Evolutionary conservation across 23 red algal genomes (phyloP).

Genomic region (Chondrus crispus): DNA sequence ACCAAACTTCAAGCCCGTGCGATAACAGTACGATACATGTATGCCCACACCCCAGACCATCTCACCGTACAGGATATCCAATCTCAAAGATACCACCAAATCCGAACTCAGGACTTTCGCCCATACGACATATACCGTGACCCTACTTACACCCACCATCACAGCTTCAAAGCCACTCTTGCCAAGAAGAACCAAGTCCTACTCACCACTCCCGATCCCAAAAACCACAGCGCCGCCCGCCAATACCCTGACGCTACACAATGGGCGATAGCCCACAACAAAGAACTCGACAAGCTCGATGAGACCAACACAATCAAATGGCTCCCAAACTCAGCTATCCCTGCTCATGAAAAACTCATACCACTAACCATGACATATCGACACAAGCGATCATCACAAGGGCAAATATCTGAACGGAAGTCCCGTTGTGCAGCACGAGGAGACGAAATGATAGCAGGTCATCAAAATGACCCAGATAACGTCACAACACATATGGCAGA

Average conservation of each 20-base stretch:
- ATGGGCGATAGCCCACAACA: background rate
- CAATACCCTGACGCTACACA: background rate
- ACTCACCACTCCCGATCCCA: background rate
- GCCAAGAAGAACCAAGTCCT: too few species aligned
- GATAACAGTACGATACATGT: background rate
- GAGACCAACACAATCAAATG: background rate
- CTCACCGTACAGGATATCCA: background rate
- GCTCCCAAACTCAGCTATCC: background rate
- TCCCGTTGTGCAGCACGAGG: background rate
- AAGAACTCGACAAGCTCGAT: conserved; percentile 25
- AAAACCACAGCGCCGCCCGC: background rate
- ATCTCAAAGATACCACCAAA: background rate
- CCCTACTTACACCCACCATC: background rate
- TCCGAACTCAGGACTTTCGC: background rate
- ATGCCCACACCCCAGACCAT: background rate
- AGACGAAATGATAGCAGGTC: conserved; percentile 3
- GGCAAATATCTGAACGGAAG: background rate
- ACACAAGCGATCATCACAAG: background rate
- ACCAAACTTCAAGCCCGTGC: conserved; percentile 1
- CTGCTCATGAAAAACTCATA: background rate
- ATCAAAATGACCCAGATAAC: background rate
- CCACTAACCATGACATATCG: background rate
- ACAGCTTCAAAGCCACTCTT: too few species aligned
- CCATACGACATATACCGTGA: background rate
- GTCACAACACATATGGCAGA: background rate